A percentile compares a stretch with the other conserved stretches of the same genome.
These are phyloP conservation scores for Epichloe elymi DNA, from an alignment of 2,329 filamentous ascomycete genomes.

Conservation along the genomic window DNA sequence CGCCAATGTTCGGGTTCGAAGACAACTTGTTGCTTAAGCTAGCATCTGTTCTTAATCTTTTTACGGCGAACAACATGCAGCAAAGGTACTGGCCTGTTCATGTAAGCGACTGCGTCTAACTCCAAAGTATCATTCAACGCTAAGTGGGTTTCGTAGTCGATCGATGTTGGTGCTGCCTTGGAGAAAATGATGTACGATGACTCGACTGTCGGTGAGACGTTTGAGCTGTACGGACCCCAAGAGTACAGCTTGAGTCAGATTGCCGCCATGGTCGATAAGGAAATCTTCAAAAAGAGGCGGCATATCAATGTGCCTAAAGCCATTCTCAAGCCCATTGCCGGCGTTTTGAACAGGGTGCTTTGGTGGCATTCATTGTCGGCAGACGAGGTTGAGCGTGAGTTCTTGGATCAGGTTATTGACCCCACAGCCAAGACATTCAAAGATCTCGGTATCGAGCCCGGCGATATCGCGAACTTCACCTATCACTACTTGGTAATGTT, in stretches of 20 bases:
- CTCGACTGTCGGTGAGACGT: conserved; percentile 78
- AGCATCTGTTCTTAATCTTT: conserved; percentile 62
- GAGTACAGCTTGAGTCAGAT: conserved; percentile 86
- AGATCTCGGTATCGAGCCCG: conserved; percentile 81
- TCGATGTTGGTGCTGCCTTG: conserved; percentile 80
- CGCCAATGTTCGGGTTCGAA: conserved; percentile 89
- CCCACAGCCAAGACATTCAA: conserved; percentile 87
- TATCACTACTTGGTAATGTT: conserved; percentile 81
- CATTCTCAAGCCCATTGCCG: conserved; percentile 61
- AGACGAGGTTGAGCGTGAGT: conserved; percentile 84
- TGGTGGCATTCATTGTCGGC: conserved; percentile 82
- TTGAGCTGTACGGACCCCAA: conserved; percentile 85
- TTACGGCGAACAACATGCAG: conserved; percentile 88
- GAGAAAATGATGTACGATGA: conserved; percentile 89
- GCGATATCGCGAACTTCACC: conserved; percentile 72
- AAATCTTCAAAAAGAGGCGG: conserved; percentile 84
- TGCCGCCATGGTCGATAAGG: conserved; percentile 72
- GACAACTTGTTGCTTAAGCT: conserved; percentile 82
- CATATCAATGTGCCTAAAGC: conserved; percentile 84
- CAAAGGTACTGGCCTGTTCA: conserved; percentile 88
- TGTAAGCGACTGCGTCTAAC: conserved; percentile 33
- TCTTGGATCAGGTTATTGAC: conserved; percentile 87
- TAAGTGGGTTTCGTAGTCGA: conserved; percentile 39
- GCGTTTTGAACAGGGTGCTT: conserved; percentile 63
- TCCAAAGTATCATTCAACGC: background rate